phyloP scores from a whole-genome alignment of 345 rosid genomes.

The Rubroshorea leprosula region DNA sequence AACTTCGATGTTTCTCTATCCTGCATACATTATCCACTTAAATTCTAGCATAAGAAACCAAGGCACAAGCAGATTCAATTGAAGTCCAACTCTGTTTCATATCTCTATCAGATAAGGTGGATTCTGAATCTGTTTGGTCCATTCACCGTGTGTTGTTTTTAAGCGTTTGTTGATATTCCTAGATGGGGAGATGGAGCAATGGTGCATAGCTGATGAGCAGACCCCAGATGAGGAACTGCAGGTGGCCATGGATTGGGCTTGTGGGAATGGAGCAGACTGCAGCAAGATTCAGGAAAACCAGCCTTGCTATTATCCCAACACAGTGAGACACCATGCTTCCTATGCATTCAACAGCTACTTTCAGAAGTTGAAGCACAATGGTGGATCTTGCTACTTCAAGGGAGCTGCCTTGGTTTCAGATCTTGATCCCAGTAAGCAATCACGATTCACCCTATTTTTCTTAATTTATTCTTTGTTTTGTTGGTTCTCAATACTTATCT shows the following conservation, averaged over 20 bases:
- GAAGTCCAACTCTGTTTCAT: too few species aligned
- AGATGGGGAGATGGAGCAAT: neutral
- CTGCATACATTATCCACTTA: too few species aligned
- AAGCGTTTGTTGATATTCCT: too few species aligned
- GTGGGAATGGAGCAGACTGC: slow-evolving; percentile 59
- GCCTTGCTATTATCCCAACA: slow-evolving; percentile 67
- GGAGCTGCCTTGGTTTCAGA: slow-evolving; percentile 73
- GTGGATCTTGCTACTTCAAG: slow-evolving; percentile 75
- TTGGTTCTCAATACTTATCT: too few species aligned
- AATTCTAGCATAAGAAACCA: too few species aligned
- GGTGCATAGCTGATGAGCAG: slow-evolving; percentile 31
- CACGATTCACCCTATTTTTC: too few species aligned
- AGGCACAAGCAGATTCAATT: too few species aligned
- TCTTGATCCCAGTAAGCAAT: slow-evolving; percentile 72
- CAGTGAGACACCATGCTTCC: slow-evolving; percentile 63
- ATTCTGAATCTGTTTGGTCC: too few species aligned
- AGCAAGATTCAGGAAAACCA: slow-evolving; percentile 46
- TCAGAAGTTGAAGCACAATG: slow-evolving; percentile 51
- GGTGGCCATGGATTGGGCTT: slow-evolving; percentile 67
- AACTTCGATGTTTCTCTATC: too few species aligned
- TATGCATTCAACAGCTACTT: slow-evolving; percentile 75
- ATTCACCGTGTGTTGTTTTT: too few species aligned
- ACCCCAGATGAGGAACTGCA: slow-evolving; percentile 62
- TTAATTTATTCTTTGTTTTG: too few species aligned
- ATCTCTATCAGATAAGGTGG: too few species aligned